These are phyloP conservation scores for Bromus sterilis DNA, from an alignment of 176 grass and related monocot genomes.

Conservation along the genomic window DNA sequence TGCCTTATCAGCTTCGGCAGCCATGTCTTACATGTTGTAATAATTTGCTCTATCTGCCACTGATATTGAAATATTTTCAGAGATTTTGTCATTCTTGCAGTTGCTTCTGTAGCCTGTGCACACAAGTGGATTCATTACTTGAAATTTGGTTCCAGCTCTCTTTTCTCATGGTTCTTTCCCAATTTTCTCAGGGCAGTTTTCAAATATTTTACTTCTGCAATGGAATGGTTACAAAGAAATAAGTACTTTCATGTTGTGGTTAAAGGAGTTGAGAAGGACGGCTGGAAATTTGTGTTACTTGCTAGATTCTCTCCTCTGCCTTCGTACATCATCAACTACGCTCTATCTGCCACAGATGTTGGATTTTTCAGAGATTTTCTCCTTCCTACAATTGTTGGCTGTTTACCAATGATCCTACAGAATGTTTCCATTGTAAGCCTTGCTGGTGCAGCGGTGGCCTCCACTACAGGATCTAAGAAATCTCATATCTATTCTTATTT, in stretches of 20 bases:
- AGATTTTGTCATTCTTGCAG: not conserved
- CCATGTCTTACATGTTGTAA: not conserved
- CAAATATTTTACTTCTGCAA: conserved; percentile 76
- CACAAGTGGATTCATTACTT: not conserved
- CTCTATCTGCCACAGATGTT: conserved; percentile 76
- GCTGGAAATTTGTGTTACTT: conserved; percentile 94
- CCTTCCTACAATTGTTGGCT: conserved; percentile 80
- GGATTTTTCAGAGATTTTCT: conserved; percentile 87
- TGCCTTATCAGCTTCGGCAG: not conserved
- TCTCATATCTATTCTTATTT: conserved; percentile 62
- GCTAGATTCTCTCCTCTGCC: conserved; percentile 91
- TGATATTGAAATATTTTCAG: not conserved
- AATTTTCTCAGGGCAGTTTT: conserved; percentile 65
- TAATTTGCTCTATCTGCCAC: not conserved
- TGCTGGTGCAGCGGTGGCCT: conserved; percentile 74
- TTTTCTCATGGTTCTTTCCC: conserved; percentile 14
- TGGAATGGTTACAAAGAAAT: conserved; percentile 66
- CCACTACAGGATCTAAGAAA: conserved; percentile 59
- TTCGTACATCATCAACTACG: conserved; percentile 94
- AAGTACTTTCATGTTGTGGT: conserved; percentile 82
- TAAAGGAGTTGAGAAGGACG: conserved; percentile 82
- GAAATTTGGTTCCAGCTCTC: not conserved
- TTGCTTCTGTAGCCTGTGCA: not conserved
- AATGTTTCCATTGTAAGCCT: conserved; percentile 91
- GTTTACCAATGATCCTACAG: conserved; percentile 96